Base-by-base conservation (phyloP, 2,329 filamentous ascomycete genomes). In the Tolypocladium cylindrosporum region DNA sequence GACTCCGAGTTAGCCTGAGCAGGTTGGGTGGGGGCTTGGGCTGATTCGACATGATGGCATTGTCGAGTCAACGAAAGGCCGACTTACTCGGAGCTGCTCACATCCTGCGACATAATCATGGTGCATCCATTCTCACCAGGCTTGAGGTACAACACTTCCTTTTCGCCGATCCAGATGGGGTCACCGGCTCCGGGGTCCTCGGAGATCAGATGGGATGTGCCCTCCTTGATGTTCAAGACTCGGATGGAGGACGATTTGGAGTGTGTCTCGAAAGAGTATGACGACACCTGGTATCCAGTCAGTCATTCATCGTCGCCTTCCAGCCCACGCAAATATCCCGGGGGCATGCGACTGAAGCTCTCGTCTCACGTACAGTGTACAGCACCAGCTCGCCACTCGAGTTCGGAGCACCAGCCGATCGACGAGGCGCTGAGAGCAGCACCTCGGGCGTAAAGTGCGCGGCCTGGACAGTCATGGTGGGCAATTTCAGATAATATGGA, bases 201-300 rank as follows among this genome's bases (percentile, higher is more conserved):
- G 53, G 84, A 87, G 13, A 96, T 76, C 14, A 86, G 72, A 4
- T 78, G 82, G 4, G 86, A 86, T 55, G 87, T 79, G 40, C 87
- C 86, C 9, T 81, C 83, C 52, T 80, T 75, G 59, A 91, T 78
- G 64, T 93, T 85, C 45, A 96, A 75, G 34, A 93, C 71, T 21
- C 86, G 83, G 63, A 88, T 86, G 74, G 91, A 86, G 60, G 77
- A 79, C 6, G 79, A 82, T 68, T 87, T 88, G 53, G 79, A 78
- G 68, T 95, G 90, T 0, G 83, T 79, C 43, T 88, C 79, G 71
- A 96, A 96, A 6, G 85, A 92, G 71, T 96, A 96, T 1, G 86
- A 84, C 0, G 88, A 89, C 19, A 85, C 77, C 71, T 86, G 69
- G 56, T 36, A 42, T 14, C 31, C 34, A 4, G 50, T 52, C 45